Conservation (phyloP, 139 green algal species). For the Dunaliella primolecta region DNA sequence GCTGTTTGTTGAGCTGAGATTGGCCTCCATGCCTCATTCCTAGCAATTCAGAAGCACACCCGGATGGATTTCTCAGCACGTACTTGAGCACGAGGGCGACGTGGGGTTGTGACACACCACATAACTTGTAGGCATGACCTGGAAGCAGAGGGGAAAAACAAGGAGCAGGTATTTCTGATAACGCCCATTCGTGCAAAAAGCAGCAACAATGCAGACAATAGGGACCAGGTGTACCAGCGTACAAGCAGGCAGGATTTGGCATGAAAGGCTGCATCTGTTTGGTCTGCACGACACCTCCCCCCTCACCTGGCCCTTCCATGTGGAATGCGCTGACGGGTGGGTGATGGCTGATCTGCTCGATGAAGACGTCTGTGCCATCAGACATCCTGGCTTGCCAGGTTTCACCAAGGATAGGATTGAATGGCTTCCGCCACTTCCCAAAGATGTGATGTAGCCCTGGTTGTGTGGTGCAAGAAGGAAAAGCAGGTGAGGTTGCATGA, state of each 20-base stretch:
- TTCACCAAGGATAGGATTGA: conserved; percentile 89
- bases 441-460: conserved; percentile 53
- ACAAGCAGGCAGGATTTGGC: too few species aligned
- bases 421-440: conserved; percentile 77
- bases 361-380: conserved; percentile 60
- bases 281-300: too few species aligned
- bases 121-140: conserved; percentile 55
- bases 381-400: conserved; percentile 69
- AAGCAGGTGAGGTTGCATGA: neutral
- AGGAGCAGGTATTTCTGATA: too few species aligned
- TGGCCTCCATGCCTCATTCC: too few species aligned
- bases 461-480: neutral
- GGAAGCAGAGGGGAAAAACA: conserved; percentile 2
- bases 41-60: too few species aligned
- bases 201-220: too few species aligned
- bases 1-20: too few species aligned
- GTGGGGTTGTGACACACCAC: conserved; percentile 66
- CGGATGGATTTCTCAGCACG: too few species aligned
- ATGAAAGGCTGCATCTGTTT: too few species aligned
- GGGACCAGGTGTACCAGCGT: too few species aligned
- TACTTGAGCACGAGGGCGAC: conserved; percentile 58
- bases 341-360: conserved; percentile 84
- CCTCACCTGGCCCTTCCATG: conserved; percentile 64
- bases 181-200: too few species aligned
- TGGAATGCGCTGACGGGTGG: conserved; percentile 78